phyloP scores from a whole-genome alignment of 768 basidiomycete genomes.

The Naganishia vaughanmartiniae region DNA sequence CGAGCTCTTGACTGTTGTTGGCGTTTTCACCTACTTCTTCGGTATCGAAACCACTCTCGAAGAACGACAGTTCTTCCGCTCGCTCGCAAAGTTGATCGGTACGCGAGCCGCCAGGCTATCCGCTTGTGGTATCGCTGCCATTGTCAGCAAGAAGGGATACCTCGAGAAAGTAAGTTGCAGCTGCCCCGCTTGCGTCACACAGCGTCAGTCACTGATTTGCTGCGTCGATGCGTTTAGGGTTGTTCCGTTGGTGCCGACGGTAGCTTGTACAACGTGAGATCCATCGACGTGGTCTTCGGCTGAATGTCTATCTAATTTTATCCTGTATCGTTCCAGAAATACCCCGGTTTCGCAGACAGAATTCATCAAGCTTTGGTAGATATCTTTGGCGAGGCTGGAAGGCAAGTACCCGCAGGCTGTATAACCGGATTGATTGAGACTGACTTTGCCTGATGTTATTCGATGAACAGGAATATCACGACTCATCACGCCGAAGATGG shows the following conservation, averaged over 20 bases:
- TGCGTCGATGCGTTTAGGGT: slow-evolving; percentile 19
- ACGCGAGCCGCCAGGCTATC: slow-evolving; percentile 84
- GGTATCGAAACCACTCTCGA: slow-evolving; percentile 92
- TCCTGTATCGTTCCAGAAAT: slow-evolving; percentile 67
- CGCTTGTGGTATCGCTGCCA: slow-evolving; percentile 93
- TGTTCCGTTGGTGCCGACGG: slow-evolving; percentile 82
- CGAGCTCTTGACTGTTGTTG: slow-evolving; percentile 92
- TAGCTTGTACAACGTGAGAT: slow-evolving; percentile 82
- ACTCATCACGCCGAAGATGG: slow-evolving; percentile 86
- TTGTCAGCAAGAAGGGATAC: slow-evolving; percentile 91
- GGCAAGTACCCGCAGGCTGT: slow-evolving; percentile 66
- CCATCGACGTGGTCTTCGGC: neutral
- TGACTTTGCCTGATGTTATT: neutral
- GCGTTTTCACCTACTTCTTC: slow-evolving; percentile 96
- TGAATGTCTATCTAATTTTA: neutral
- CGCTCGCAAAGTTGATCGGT: slow-evolving; percentile 83
- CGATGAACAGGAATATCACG: slow-evolving; percentile 60
- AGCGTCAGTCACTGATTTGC: slow-evolving; percentile 27
- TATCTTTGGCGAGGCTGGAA: slow-evolving; percentile 93
- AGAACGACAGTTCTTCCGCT: slow-evolving; percentile 95
- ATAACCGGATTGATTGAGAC: too few relatives aligned
- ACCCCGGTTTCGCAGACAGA: slow-evolving; percentile 88
- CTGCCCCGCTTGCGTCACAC: slow-evolving; percentile 56
- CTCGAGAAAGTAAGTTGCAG: slow-evolving; percentile 62
- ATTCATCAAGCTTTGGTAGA: slow-evolving; percentile 90